phyloP scores from a whole-genome alignment of 345 rosid genomes.

The Gossypium mustelinum region DNA sequence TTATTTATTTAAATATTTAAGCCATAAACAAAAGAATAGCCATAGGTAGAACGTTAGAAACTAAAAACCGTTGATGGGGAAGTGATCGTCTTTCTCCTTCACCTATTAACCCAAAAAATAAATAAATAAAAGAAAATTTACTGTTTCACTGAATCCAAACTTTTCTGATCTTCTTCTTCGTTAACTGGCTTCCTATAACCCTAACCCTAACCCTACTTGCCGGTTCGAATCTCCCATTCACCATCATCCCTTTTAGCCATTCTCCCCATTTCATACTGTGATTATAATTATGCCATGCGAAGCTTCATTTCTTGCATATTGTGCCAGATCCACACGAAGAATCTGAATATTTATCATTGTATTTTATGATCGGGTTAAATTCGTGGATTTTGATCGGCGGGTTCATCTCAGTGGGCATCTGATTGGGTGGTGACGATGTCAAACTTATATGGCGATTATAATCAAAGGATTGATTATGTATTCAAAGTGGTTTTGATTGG shows the following conservation, averaged over 20 bases:
- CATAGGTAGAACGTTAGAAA: neutral
- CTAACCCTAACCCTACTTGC: slow-evolving; percentile 16
- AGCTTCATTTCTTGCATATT: neutral
- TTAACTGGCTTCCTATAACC: neutral
- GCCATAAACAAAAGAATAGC: too few species aligned
- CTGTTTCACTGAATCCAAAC: neutral
- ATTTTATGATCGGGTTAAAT: neutral
- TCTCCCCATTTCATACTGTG: too few species aligned
- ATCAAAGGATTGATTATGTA: slow-evolving; percentile 62
- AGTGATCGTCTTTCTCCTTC: too few species aligned
- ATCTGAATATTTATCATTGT: neutral
- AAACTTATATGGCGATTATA: slow-evolving; percentile 53
- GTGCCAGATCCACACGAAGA: slow-evolving; percentile 10
- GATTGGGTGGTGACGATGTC: slow-evolving; percentile 35
- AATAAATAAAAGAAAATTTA: neutral
- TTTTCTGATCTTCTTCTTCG: neutral
- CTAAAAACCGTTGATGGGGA: too few species aligned
- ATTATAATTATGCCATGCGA: neutral
- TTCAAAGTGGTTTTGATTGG: slow-evolving; percentile 66
- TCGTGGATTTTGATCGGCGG: neutral
- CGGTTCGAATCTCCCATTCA: neutral
- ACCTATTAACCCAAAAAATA: neutral
- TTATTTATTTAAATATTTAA: too few species aligned
- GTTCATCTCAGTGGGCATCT: neutral
- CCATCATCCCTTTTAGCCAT: neutral